phyloP scores from a whole-genome alignment of 345 rosid genomes.

The Eucalyptus marginata region DNA sequence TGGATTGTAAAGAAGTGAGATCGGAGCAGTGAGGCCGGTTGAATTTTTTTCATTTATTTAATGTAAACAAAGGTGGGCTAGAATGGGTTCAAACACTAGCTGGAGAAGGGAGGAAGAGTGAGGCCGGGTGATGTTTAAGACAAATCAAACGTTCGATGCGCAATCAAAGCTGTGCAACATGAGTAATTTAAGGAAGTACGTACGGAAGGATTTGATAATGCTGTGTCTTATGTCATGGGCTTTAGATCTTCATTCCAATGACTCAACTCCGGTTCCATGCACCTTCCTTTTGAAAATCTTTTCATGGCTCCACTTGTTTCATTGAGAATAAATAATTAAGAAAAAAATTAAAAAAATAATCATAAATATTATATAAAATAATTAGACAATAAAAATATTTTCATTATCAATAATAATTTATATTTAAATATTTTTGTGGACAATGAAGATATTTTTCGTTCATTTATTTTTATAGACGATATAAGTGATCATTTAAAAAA shows the following conservation, averaged over 20 bases:
- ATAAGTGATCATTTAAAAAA: background rate
- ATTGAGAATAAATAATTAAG: too few relatives aligned
- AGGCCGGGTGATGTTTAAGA: background rate
- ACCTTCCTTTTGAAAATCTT: background rate
- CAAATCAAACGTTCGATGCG: background rate
- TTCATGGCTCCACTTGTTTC: background rate
- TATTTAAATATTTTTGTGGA: background rate
- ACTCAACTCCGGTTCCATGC: background rate
- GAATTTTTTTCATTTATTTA: background rate
- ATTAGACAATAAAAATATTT: background rate
- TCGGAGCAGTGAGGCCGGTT: background rate
- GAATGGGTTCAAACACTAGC: background rate
- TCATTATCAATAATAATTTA: background rate
- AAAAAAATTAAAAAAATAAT: background rate
- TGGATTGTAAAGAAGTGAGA: background rate
- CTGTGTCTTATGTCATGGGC: background rate
- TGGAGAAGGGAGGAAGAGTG: background rate
- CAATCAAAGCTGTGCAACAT: background rate
- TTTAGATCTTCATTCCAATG: background rate
- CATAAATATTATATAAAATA: background rate
- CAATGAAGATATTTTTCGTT: background rate
- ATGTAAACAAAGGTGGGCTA: background rate
- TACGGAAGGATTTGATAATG: background rate
- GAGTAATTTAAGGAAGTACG: background rate
- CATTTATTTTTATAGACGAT: accelerated